Evolutionary conservation across 768 basidiomycete species (phyloP).

Genomic region (Leccinum subgranulosum): DNA sequence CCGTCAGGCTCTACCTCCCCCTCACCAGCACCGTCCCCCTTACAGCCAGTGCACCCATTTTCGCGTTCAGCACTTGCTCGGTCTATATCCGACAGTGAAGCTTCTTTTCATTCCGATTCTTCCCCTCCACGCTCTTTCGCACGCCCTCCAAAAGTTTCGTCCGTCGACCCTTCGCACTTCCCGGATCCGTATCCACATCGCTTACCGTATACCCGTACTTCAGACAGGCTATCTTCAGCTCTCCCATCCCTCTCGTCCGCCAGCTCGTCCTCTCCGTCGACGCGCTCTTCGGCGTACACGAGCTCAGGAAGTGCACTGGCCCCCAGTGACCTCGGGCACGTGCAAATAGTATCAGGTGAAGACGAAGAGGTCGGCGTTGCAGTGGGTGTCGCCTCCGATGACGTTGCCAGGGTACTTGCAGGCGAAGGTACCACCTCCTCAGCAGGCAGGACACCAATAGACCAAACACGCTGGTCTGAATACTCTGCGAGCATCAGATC

Average conservation of each 20-base stretch:
- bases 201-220: slow-evolving; percentile 40
- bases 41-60: slow-evolving; percentile 22
- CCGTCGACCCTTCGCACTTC: slow-evolving; percentile 62
- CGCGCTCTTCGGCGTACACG: slow-evolving; percentile 76
- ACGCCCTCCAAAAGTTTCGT: slow-evolving; percentile 42
- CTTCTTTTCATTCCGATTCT: slow-evolving; percentile 36
- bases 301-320: slow-evolving; percentile 61
- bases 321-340: slow-evolving; percentile 60
- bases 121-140: slow-evolving; percentile 36
- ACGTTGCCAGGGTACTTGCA: slow-evolving; percentile 57
- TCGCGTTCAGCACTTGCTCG: slow-evolving; percentile 36
- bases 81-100: slow-evolving; percentile 40
- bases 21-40: slow-evolving; percentile 24
- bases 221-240: slow-evolving; percentile 33
- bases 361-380: slow-evolving; percentile 52
- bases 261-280: slow-evolving; percentile 67
- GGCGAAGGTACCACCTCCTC: slow-evolving; percentile 47
- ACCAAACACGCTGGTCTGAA: slow-evolving; percentile 74
- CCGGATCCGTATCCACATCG: slow-evolving; percentile 72
- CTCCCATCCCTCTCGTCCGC: slow-evolving; percentile 66
- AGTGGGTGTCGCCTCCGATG: slow-evolving; percentile 64
- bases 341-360: slow-evolving; percentile 60
- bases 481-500: slow-evolving; percentile 64
- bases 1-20: slow-evolving; percentile 8
- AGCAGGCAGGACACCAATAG: slow-evolving; percentile 50